A percentile compares a stretch with the other conserved stretches of the same genome.
phyloP scores from a whole-genome alignment of 768 basidiomycete genomes.

The Dioszegia hungarica region DNA sequence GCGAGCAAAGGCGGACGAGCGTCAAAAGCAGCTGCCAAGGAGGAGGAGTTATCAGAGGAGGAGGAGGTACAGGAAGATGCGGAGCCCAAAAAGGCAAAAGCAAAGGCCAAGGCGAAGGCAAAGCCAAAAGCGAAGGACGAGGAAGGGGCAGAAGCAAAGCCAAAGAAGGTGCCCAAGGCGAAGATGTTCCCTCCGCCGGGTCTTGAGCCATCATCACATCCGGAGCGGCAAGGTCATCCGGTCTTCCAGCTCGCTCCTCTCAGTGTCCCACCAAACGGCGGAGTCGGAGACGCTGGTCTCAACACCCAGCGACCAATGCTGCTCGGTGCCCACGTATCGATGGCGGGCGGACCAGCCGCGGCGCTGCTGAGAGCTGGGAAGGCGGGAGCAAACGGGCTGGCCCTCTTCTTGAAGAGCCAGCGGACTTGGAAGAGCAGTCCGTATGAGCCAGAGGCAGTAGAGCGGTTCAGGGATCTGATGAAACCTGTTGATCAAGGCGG shows the following conservation, averaged over 20 bases:
- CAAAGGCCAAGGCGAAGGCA: neutral
- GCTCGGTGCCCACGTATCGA: slow-evolving; percentile 76
- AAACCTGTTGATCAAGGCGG: slow-evolving; percentile 47
- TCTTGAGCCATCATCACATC: slow-evolving; percentile 29
- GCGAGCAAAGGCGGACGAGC: slow-evolving; percentile 5
- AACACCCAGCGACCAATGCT: slow-evolving; percentile 20
- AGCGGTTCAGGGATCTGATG: slow-evolving; percentile 62
- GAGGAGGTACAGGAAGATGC: neutral
- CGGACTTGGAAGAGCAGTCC: slow-evolving; percentile 70
- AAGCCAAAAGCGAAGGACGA: slow-evolving; percentile 6
- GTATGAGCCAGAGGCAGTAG: slow-evolving; percentile 56
- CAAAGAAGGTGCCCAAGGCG: slow-evolving; percentile 29
- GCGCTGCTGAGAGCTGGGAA: slow-evolving; percentile 64
- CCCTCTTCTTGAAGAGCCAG: slow-evolving; percentile 78
- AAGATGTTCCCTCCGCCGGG: slow-evolving; percentile 37
- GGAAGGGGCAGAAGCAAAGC: neutral
- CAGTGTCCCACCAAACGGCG: slow-evolving; percentile 14
- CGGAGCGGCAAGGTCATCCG: slow-evolving; percentile 29
- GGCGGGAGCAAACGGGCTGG: slow-evolving; percentile 76
- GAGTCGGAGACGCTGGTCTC: slow-evolving; percentile 1
- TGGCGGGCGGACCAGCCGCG: slow-evolving; percentile 74
- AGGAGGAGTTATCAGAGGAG: neutral
- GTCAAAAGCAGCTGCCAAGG: neutral
- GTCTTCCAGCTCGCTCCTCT: slow-evolving; percentile 16
- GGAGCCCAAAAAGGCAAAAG: neutral